phyloP scores from a whole-genome alignment of 2,329 filamentous ascomycete genomes.

The Tricladium varicosporioides region DNA sequence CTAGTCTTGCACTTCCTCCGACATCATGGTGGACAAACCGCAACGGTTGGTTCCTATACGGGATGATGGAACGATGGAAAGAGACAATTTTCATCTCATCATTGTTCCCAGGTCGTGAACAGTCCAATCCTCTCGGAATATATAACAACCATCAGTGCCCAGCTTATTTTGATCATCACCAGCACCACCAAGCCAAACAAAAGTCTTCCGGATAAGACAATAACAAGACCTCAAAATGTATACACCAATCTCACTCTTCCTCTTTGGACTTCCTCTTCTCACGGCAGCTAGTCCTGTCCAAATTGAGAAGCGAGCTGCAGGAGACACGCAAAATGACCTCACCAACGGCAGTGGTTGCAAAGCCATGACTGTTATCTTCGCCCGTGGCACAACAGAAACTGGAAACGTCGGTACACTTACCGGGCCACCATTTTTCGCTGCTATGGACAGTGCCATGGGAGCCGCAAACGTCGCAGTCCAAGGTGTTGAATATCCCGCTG shows the following conservation, averaged over 20 bases:
- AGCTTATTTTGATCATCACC: neutral
- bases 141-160: neutral
- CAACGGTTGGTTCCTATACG: neutral
- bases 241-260: neutral
- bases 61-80: neutral
- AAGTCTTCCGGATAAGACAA: neutral
- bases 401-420: constrained; percentile 50
- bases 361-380: constrained; percentile 52
- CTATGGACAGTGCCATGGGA: constrained; percentile 42
- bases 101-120: neutral
- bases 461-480: constrained; percentile 40
- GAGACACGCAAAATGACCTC: constrained; percentile 25
- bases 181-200: neutral
- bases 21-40: neutral
- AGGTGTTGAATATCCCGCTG: constrained; percentile 18
- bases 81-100: neutral
- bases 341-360: constrained; percentile 37
- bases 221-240: neutral
- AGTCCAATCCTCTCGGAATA: neutral
- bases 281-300: neutral
- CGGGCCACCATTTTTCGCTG: constrained; percentile 50
- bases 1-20: neutral
- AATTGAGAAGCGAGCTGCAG: neutral
- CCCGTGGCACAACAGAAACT: constrained; percentile 50
- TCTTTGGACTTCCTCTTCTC: constrained; percentile 3